A percentile compares a stretch with the other conserved stretches of the same genome.
Conservation (phyloP, 371 early-diverging fungal species). For the Basidiobolus meristosporus region DNA sequence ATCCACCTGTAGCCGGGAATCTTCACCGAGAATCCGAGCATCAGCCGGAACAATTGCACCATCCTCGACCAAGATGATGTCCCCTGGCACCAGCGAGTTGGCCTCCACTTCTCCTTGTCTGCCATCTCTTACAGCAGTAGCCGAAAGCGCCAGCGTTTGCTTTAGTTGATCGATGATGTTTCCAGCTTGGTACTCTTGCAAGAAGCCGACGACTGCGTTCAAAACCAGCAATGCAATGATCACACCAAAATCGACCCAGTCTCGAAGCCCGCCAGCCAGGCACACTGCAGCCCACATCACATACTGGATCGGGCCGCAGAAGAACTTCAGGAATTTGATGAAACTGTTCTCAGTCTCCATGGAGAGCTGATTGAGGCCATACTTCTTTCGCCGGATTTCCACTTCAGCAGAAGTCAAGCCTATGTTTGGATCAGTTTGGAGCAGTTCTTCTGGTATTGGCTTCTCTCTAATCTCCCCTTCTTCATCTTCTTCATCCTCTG, state of each 20-base stretch:
- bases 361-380: constrained; percentile 22
- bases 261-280: constrained; percentile 31
- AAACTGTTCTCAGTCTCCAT: constrained; percentile 35
- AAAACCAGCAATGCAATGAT: constrained; percentile 57
- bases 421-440: constrained; percentile 12
- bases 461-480: no score
- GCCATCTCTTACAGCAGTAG: constrained; percentile 58
- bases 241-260: constrained; percentile 69
- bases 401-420: constrained; percentile 15
- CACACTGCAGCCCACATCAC: constrained; percentile 27
- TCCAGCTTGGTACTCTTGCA: constrained; percentile 79
- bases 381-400: constrained; percentile 11
- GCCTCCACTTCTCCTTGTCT: constrained; percentile 57
- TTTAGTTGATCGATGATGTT: constrained; percentile 78
- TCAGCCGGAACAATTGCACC: constrained; percentile 94
- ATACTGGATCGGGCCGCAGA: constrained; percentile 35
- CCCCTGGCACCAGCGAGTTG: constrained; percentile 57
- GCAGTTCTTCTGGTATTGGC: no score
- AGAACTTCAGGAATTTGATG: constrained; percentile 44
- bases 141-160: constrained; percentile 67
- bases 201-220: constrained; percentile 79
- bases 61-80: constrained; percentile 66
- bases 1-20: constrained; percentile 69
- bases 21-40: constrained; percentile 64
- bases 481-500: no score